Base-by-base conservation (phyloP, 345 rosid species). In the Gossypium longicalyx region DNA sequence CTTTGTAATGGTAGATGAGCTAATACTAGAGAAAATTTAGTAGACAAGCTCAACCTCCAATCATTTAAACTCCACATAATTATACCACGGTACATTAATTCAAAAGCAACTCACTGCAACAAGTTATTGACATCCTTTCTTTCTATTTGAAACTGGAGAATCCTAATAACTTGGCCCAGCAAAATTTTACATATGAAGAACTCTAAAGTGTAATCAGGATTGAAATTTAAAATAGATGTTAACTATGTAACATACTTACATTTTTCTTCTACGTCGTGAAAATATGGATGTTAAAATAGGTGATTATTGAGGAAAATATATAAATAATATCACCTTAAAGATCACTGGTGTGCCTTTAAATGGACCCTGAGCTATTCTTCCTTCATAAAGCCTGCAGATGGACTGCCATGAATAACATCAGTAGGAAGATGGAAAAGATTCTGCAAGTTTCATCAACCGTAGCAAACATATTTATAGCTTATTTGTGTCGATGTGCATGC, bases 361-460 rank as follows among this genome's bases (percentile, higher is more conserved):
- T 7, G 87, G 80, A 76, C 98, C 97, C 80, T 86, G 90, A 76
- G 89, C 86, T 80, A 94, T 83, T 82, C 94, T 87, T 77, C 98
- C 97, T 83, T 94, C 93, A 79, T 94, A 94, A 68, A 94, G 92
- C 89, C 97, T 94, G 94, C 85, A 88, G 80, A 76, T 82, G 75
- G 80, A 79, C 89, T 88, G 91, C 87, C 83, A 75, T 67, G 75
- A 75, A 77, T 70, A 66, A 59, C 60, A 83, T 79, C 82, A 83
- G 82, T 77, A 56, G 67, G 66, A 82, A 71, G 53, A 81, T 67
- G 48, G 48, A 63, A 10, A 53, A 34, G 3, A 15, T 15, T 51
- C 16, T 22, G 27, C 22, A 66, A 20, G 9, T 17, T 48, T 29
- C 12, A 16, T 19, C n/a, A 9, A 56, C 9, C 6, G 48, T 61